phyloP scores from a whole-genome alignment of 805 yeast genomes.

The Barnettozyma californica region DNA sequence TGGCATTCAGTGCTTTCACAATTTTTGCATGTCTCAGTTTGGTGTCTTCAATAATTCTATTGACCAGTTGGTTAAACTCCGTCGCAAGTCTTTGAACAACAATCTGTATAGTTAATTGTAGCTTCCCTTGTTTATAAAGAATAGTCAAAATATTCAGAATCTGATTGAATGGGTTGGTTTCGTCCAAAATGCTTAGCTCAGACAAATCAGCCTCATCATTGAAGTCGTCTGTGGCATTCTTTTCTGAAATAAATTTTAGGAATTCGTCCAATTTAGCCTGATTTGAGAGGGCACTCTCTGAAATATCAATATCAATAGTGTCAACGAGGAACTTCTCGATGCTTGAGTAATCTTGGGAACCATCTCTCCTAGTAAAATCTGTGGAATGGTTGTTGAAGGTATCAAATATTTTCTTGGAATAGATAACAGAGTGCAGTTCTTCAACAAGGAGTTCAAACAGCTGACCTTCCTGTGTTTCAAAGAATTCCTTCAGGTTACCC shows the following conservation, averaged over 20 bases:
- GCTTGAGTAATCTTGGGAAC: constrained; percentile 30
- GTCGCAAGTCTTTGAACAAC: constrained; percentile 48
- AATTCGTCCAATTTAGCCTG: constrained; percentile 33
- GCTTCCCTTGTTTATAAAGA: constrained; percentile 53
- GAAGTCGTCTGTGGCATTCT: constrained; percentile 8
- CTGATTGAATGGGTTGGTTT: constrained; percentile 46
- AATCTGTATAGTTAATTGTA: constrained; percentile 52
- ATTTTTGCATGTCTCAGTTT: constrained; percentile 48
- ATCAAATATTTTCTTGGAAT: constrained; percentile 38
- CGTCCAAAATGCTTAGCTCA: constrained; percentile 29
- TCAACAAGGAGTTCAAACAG: constrained; percentile 72
- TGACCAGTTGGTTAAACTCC: constrained; percentile 61
- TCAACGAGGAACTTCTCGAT: constrained; percentile 51
- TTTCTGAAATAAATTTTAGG: constrained; percentile 21
- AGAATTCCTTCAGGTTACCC: constrained; percentile 41
- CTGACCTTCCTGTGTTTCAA: constrained; percentile 51
- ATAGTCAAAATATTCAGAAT: constrained; percentile 49
- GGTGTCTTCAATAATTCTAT: constrained; percentile 58
- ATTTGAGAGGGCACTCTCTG: constrained; percentile 40
- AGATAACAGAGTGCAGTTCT: constrained; percentile 67
- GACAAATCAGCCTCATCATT: constrained; percentile 25
- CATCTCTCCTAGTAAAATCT: background rate
- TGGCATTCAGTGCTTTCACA: constrained; percentile 26
- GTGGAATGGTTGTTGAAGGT: constrained; percentile 11
- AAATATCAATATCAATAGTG: constrained; percentile 52